Conservation (phyloP, 768 basidiomycete genomes). For the Hericium erinaceus region DNA sequence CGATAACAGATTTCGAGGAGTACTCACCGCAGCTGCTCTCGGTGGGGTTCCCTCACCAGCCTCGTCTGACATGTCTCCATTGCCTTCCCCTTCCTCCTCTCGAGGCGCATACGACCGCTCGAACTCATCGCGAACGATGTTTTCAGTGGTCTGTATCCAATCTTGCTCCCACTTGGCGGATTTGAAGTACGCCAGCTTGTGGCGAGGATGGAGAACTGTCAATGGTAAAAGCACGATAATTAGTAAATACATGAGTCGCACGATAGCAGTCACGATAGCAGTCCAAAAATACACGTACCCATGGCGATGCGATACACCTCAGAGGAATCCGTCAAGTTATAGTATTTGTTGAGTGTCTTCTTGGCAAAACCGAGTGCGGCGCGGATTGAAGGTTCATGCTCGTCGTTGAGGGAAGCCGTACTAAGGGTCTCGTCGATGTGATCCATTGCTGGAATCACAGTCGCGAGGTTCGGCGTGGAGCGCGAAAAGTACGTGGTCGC, state of each 20-base stretch:
- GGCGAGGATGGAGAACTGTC: background rate
- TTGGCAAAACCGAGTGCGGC: conserved; percentile 14
- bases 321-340: conserved; percentile 16
- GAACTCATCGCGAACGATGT: background rate
- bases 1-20: too few relatives aligned
- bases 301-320: conserved; percentile 21
- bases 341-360: conserved; percentile 19
- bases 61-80: too few relatives aligned
- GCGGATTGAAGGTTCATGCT: background rate
- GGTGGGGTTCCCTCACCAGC: too few relatives aligned
- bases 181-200: conserved; percentile 1
- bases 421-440: conserved; percentile 18
- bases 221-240: background rate
- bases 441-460: conserved; percentile 22
- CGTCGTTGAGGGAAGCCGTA: background rate
- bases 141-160: background rate
- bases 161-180: background rate
- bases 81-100: too few relatives aligned
- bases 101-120: too few relatives aligned
- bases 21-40: too few relatives aligned
- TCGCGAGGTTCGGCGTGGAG: conserved; percentile 9
- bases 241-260: background rate
- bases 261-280: too few relatives aligned
- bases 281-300: conserved; percentile 11
- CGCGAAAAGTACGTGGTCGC: conserved; percentile 14